These are phyloP conservation scores for Polygonum maritimum DNA, from an alignment of 148 eudicot genomes.

Conservation along the genomic window DNA sequence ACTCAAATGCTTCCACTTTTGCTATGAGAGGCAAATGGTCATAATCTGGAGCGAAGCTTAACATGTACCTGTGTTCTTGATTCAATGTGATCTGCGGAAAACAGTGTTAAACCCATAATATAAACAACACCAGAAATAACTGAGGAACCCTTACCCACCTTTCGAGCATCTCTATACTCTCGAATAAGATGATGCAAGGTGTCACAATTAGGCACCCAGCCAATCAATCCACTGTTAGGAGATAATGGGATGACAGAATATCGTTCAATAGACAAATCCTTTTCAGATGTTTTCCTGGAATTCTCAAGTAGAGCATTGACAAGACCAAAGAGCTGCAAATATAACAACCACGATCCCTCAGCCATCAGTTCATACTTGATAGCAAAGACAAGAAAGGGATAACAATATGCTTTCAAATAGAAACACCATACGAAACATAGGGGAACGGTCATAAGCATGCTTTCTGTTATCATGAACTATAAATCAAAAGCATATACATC, in stretches of 20 bases:
- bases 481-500: not conserved
- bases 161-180: conserved; percentile 95
- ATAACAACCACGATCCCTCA: not conserved
- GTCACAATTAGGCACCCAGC: conserved; percentile 98
- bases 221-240: conserved; percentile 98
- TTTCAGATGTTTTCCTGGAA: conserved; percentile 84
- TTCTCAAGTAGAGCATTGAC: conserved; percentile 93
- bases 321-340: conserved; percentile 81
- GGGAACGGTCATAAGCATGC: not conserved
- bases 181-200: conserved; percentile 92
- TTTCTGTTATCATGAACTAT: not conserved
- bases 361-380: conserved; percentile 1
- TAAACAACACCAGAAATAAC: not conserved
- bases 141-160: conserved; percentile 37
- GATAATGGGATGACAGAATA: conserved; percentile 90
- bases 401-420: not conserved
- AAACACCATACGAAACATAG: not conserved
- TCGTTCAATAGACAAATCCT: conserved; percentile 83
- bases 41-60: conserved; percentile 89
- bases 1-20: conserved; percentile 91
- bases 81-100: conserved; percentile 67
- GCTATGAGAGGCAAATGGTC: conserved; percentile 93
- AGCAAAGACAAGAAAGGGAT: not conserved
- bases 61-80: conserved; percentile 89
- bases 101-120: conserved; percentile 16